Base-by-base conservation (phyloP, 2,329 filamentous ascomycete species). In the Alternaria consortialis region DNA sequence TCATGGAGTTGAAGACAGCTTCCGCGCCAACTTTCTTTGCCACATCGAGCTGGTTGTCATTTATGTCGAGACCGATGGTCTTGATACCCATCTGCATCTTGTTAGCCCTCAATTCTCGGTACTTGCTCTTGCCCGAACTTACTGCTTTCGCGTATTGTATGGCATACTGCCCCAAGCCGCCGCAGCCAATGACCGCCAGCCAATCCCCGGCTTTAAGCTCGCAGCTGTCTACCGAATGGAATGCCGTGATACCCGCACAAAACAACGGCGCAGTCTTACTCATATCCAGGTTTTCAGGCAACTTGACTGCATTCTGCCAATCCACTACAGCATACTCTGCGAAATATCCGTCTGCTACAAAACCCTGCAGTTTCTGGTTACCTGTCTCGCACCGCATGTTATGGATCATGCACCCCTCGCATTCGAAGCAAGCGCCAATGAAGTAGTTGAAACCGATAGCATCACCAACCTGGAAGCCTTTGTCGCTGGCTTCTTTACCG, bases 211-310 rank as follows among this genome's bases (percentile, higher is more conserved):
- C 44, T 48, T 76, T 72, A 20, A 77, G 54, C 48, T 76, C 74
- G 51, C 75, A 77, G 39, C 65, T 69, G 27, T 77, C 73, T 2
- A 77, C 71, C 1, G 71, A 70, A 60, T 77, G 72, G 43, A 69
- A 73, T 7, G 74, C 78, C 1, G 84, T 85, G 51, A 85, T 80
- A 1, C 84, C 84, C 1, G 84, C 84, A 63, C 84, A 85, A 66
- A 85, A 84, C 5, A 85, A 65, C 15, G 83, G 80, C 34, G 82
- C 76, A 4, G 77, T 72, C 15, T 64, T 73, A 44, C 73, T 73
- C 46, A 80, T 70, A 43, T 80, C 75, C 53, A 77, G 62, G 9
- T 51, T 63, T 36, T 79, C 68, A 20, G 82, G 80, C 3, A 84
- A 71, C 43, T 78, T 72, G 6, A 82, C 74, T 0, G 80, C 80